Conservation (phyloP, 768 basidiomycete species). For the Artomyces pyxidatus region DNA sequence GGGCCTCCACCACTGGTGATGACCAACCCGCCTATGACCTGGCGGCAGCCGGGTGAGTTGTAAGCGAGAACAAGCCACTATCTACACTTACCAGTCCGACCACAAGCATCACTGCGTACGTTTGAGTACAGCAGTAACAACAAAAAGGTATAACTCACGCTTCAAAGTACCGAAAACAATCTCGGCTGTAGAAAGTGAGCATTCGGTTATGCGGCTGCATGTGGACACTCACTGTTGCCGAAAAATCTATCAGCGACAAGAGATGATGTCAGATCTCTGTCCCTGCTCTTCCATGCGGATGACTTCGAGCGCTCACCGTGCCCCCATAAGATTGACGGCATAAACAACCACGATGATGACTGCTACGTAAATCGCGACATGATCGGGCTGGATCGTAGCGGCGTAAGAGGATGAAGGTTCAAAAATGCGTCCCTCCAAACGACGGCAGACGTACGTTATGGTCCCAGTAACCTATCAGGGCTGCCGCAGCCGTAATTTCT, state of each 20-base stretch:
- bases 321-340: conserved; percentile 9
- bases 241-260: conserved; percentile 5
- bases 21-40: conserved; percentile 15
- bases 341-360: conserved; percentile 7
- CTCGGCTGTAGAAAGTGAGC: conserved; percentile 1
- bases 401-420: not conserved
- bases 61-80: not conserved
- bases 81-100: conserved; percentile 9
- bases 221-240: conserved; percentile 7
- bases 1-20: conserved; percentile 14
- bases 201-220: not conserved
- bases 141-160: conserved; percentile 1
- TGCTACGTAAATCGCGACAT: conserved; percentile 10
- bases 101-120: conserved; percentile 13
- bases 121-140: not conserved
- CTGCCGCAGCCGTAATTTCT: conserved; percentile 14
- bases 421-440: no score
- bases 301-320: conserved; percentile 1
- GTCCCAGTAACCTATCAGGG: conserved; percentile 13
- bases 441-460: conserved; percentile 3
- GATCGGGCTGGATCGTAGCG: conserved; percentile 1
- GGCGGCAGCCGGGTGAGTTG: no score
- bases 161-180: conserved; percentile 14
- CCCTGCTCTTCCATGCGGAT: not conserved
- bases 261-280: not conserved